Evolutionary conservation across 768 basidiomycete genomes (phyloP).

Genomic region (Mycena vulgaris): DNA sequence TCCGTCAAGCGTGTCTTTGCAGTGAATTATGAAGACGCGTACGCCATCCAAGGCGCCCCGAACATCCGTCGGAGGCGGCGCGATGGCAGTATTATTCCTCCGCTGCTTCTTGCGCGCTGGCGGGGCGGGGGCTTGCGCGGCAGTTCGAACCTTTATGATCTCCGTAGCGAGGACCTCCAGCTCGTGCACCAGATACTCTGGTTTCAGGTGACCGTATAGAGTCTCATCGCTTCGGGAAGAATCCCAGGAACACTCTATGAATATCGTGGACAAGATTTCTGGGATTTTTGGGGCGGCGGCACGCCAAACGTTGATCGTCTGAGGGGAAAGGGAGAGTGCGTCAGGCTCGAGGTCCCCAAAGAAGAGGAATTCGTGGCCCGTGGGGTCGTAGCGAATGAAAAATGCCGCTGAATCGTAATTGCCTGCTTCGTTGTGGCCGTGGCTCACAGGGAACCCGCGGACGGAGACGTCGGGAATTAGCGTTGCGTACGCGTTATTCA

Average conservation of each 20-base stretch:
- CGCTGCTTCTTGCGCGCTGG: conserved; percentile 57
- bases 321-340: conserved; percentile 70
- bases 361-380: conserved; percentile 84
- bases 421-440: conserved; percentile 72
- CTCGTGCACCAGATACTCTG: conserved; percentile 85
- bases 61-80: conserved; percentile 59
- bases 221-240: conserved; percentile 75
- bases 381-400: conserved; percentile 81
- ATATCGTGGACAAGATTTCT: conserved; percentile 79
- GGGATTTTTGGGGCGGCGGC: conserved; percentile 85
- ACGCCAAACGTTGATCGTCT: conserved; percentile 83
- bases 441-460: conserved; percentile 77
- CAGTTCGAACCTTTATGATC: conserved; percentile 64
- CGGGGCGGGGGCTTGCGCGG: conserved; percentile 40
- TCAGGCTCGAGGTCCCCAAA: conserved; percentile 97
- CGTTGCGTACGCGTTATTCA: conserved; percentile 67
- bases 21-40: conserved; percentile 86
- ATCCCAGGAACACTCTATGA: conserved; percentile 96
- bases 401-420: conserved; percentile 87
- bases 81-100: conserved; percentile 57
- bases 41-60: conserved; percentile 71
- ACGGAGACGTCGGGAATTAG: conserved; percentile 74
- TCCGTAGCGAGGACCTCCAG: conserved; percentile 78
- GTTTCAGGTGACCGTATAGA: conserved; percentile 91
- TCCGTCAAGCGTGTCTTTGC: conserved; percentile 81